These are phyloP conservation scores for Pseudonitzschia multistriata DNA, from an alignment of 108 stramenopile species.

Conservation along the genomic window DNA sequence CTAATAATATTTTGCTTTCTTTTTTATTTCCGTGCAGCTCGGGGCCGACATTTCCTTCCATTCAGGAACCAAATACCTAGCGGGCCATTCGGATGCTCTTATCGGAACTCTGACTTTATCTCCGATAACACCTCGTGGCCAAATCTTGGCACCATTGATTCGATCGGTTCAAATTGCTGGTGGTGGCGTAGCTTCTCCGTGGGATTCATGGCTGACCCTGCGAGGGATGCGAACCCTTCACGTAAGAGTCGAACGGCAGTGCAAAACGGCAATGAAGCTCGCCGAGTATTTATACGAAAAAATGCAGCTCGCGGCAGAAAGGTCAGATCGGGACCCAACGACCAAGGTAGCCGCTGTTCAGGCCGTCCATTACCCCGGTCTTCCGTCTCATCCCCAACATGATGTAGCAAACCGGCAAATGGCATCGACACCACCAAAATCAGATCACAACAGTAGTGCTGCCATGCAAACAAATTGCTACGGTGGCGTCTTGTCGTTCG, in stretches of 20 bases:
- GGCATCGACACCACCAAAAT: background rate
- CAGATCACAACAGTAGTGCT: background rate
- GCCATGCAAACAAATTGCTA: constrained; percentile 8
- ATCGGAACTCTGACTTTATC: constrained; percentile 69
- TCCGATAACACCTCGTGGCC: constrained; percentile 53
- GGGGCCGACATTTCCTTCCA: constrained; percentile 82
- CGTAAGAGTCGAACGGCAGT: constrained; percentile 69
- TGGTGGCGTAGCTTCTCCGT: constrained; percentile 79
- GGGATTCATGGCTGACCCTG: constrained; percentile 86
- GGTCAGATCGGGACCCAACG: no score
- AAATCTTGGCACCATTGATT: constrained; percentile 37
- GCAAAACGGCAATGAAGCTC: constrained; percentile 55
- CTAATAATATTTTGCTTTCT: background rate
- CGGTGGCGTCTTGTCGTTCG: constrained; percentile 93
- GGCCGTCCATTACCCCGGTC: constrained; percentile 89
- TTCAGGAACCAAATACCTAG: constrained; percentile 87
- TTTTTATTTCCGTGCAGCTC: constrained; percentile 22
- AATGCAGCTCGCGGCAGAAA: background rate
- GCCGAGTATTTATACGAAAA: constrained; percentile 56
- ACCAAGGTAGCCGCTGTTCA: constrained; percentile 28
- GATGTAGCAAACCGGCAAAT: constrained; percentile 74
- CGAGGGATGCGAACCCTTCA: constrained; percentile 83
- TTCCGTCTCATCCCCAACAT: constrained; percentile 82
- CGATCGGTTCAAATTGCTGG: constrained; percentile 43
- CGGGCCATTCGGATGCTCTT: constrained; percentile 87